phyloP scores from a whole-genome alignment of 2,329 filamentous ascomycete genomes.

The Aaosphaeria arxii region DNA sequence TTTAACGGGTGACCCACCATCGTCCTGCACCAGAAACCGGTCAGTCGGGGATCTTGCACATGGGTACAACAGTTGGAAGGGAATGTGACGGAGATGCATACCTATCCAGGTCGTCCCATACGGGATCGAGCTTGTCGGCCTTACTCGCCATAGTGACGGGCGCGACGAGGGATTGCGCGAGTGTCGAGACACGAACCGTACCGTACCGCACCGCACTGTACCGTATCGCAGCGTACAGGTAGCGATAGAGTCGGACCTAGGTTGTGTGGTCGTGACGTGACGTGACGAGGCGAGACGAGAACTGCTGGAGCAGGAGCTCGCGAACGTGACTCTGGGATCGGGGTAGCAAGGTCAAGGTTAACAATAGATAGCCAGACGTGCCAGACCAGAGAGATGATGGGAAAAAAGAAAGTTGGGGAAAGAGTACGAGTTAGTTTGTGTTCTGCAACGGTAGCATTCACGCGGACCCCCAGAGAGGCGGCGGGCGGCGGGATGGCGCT shows the following conservation, averaged over 20 bases:
- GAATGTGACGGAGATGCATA: conserved; percentile 44
- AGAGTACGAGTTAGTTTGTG: conserved; percentile 8
- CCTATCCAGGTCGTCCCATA: conserved; percentile 75
- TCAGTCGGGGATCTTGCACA: conserved; percentile 32
- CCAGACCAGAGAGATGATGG: conserved; percentile 8
- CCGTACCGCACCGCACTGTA: neutral
- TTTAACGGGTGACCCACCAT: conserved; percentile 36
- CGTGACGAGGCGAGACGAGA: neutral
- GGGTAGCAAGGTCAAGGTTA: neutral
- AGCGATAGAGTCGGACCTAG: no score
- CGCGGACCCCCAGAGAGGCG: conserved; percentile 1
- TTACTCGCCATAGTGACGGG: conserved; percentile 49
- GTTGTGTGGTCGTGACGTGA: conserved; percentile 7
- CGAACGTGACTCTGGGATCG: conserved; percentile 26
- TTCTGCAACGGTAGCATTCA: conserved; percentile 35
- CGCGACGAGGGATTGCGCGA: conserved; percentile 12
- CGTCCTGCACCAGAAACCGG: conserved; percentile 38
- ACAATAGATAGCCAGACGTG: conserved; percentile 7
- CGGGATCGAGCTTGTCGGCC: conserved; percentile 44
- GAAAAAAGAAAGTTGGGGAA: conserved; percentile 31
- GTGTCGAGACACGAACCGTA: conserved; percentile 6
- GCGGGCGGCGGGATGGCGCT: neutral
- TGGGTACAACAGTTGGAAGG: conserved; percentile 17
- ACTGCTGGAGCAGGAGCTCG: no score
- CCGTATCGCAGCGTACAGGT: no score